These are phyloP conservation scores for Backusella liffmaniae DNA, from an alignment of 192 early-diverging fungal species.

Conservation along the genomic window DNA sequence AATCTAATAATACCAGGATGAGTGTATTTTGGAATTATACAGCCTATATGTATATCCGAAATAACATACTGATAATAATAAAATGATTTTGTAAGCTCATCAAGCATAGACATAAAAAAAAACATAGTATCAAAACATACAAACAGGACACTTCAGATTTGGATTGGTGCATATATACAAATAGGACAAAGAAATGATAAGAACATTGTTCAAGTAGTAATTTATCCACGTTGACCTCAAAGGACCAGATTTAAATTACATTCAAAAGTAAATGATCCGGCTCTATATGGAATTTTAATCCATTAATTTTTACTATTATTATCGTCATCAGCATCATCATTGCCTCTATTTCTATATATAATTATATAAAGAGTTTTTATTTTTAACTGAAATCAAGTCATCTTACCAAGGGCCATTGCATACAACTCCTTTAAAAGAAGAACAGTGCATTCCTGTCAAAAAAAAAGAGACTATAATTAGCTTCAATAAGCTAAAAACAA, in stretches of 20 bases:
- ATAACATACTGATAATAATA: background rate
- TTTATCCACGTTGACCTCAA: constrained; percentile 1
- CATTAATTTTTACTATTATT: background rate
- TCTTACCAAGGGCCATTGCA: background rate
- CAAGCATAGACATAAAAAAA: no score
- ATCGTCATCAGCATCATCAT: background rate
- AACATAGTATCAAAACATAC: background rate
- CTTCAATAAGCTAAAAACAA: background rate
- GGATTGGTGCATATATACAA: background rate
- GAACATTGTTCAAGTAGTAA: background rate
- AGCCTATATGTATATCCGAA: background rate
- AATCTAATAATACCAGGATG: background rate
- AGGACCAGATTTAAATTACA: background rate
- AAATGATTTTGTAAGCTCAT: background rate
- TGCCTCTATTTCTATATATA: background rate
- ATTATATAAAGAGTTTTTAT: background rate
- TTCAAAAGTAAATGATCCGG: background rate
- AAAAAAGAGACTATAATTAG: background rate
- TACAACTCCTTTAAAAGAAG: constrained; percentile 3
- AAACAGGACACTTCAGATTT: background rate
- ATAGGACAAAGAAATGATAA: background rate
- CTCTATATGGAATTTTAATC: background rate
- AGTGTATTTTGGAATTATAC: background rate
- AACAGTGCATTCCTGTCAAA: background rate
- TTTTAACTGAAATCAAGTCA: background rate